These are phyloP conservation scores for Porcisia hertigi DNA, from an alignment of 208 protist genomes.

Conservation along the genomic window DNA sequence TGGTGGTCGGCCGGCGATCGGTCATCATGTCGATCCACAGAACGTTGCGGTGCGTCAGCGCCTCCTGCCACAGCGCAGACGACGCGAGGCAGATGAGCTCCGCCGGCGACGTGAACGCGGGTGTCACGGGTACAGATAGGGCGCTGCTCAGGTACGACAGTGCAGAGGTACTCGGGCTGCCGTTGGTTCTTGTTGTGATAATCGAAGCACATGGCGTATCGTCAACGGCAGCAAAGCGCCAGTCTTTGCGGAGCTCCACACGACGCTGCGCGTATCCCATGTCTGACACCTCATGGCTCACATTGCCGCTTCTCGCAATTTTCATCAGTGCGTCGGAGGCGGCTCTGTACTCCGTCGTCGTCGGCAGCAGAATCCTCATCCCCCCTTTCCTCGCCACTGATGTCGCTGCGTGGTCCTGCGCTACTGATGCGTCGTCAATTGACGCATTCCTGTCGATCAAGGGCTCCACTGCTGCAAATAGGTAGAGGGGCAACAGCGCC, in stretches of 20 bases:
- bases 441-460: background rate
- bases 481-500: constrained; percentile 30
- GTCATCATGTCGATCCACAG: constrained; percentile 32
- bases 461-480: constrained; percentile 19
- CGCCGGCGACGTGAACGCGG: background rate
- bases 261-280: background rate
- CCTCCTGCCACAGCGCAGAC: too few relatives aligned
- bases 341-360: constrained; percentile 10
- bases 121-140: constrained; percentile 7
- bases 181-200: background rate
- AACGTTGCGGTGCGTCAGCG: constrained; percentile 32
- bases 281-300: background rate
- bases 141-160: background rate
- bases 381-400: background rate
- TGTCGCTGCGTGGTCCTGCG: background rate
- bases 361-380: constrained; percentile 14
- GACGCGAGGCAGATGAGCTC: constrained; percentile 16
- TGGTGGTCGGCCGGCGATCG: constrained; percentile 29
- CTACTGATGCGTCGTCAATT: background rate
- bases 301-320: too few relatives aligned
- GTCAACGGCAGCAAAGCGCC: background rate
- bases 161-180: constrained; percentile 5
- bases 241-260: background rate
- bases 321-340: background rate
- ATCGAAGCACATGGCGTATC: background rate